A percentile compares a stretch with the other conserved stretches of the same genome.
Evolutionary conservation across 257 asterid species (phyloP).

Genomic region (Apocynum venetum): DNA sequence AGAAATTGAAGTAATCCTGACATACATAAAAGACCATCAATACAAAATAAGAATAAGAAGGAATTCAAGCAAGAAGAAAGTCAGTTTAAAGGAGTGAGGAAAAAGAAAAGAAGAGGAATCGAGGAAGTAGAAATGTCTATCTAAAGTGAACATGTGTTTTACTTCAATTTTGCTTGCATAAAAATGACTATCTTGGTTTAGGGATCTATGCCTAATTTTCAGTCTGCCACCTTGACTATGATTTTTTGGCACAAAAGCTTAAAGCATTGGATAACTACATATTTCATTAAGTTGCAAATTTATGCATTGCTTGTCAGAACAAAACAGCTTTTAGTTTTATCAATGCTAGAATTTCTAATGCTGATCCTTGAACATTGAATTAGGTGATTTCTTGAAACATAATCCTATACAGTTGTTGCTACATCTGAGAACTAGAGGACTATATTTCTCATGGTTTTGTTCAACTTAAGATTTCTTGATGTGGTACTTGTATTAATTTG

Average conservation of each 20-base stretch:
- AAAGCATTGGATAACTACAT: not conserved
- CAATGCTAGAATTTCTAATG: not conserved
- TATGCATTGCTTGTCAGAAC: not conserved
- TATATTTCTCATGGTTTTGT: not conserved
- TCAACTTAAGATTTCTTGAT: not conserved
- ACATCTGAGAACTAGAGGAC: not conserved
- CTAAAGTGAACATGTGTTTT: not conserved
- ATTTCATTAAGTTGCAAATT: not conserved
- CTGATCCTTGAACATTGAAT: not conserved
- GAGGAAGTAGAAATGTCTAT: not conserved
- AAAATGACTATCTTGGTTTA: not conserved
- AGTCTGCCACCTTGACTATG: too few species aligned
- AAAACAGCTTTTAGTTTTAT: not conserved
- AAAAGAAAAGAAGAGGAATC: too few species aligned
- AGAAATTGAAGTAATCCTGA: too few species aligned
- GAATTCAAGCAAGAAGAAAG: too few species aligned
- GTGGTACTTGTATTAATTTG: not conserved
- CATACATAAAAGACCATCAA: too few species aligned
- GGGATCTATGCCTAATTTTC: too few species aligned
- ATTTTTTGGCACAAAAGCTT: too few species aligned
- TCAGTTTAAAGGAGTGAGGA: too few species aligned
- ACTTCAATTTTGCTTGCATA: not conserved
- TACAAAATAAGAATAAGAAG: too few species aligned
- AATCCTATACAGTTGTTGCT: not conserved
- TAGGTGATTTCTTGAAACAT: not conserved